These are phyloP conservation scores for Aschersonia sp. DNA, from an alignment of 2,329 filamentous ascomycete species.

Conservation along the genomic window DNA sequence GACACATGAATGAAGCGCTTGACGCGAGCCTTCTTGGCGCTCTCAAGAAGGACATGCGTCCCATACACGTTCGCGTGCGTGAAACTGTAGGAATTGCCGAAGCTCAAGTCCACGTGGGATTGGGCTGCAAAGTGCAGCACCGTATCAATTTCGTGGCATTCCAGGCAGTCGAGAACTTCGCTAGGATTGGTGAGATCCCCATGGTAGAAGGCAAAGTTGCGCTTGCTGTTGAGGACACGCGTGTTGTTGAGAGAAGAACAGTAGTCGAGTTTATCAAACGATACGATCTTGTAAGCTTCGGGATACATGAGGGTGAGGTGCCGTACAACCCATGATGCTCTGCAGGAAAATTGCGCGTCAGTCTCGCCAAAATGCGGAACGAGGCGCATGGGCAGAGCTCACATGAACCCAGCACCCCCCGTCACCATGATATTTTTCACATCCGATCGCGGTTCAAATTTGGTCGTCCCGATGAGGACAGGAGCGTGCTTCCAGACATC, in stretches of 20 bases:
- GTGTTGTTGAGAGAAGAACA: constrained; percentile 73
- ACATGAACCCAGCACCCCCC: constrained; percentile 78
- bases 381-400: constrained; percentile 17
- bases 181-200: constrained; percentile 61
- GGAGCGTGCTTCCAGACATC: constrained; percentile 61
- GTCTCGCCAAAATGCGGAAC: not conserved
- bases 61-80: constrained; percentile 72
- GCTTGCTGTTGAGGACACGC: constrained; percentile 46
- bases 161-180: constrained; percentile 56
- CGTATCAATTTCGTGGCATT: constrained; percentile 60
- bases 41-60: constrained; percentile 70
- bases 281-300: constrained; percentile 61
- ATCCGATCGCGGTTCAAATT: constrained; percentile 52
- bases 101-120: constrained; percentile 70
- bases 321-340: constrained; percentile 70
- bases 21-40: constrained; percentile 56
- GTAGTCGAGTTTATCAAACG: constrained; percentile 76
- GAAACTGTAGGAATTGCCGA: constrained; percentile 70
- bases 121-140: constrained; percentile 79
- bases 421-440: constrained; percentile 74
- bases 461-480: constrained; percentile 52
- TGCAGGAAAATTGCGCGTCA: constrained; percentile 15
- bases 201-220: constrained; percentile 67
- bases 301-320: constrained; percentile 64
- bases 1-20: constrained; percentile 68